Percentiles rank a stretch among this genome's conserved stretches.
phyloP scores from a whole-genome alignment of 352 stramenopile genomes.

The Pythium folliculosum region DNA sequence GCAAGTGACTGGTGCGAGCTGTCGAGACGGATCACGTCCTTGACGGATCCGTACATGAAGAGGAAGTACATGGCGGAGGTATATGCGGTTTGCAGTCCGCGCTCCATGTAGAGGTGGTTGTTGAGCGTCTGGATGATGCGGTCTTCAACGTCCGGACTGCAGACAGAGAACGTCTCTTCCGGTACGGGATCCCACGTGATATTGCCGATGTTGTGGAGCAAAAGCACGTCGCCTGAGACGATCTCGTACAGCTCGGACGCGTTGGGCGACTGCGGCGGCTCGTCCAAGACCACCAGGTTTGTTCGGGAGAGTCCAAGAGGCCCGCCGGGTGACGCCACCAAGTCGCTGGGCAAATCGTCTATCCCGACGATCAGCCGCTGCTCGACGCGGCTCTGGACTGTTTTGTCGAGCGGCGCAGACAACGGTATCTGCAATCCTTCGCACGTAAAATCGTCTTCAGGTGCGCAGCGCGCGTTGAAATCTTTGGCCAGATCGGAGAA shows the following conservation, averaged over 20 bases:
- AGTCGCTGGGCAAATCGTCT: not conserved
- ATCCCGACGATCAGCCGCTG: slow-evolving; percentile 8
- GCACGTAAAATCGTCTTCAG: not conserved
- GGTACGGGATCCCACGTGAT: not conserved
- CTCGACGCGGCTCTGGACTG: not conserved
- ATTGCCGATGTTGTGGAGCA: slow-evolving; percentile 8
- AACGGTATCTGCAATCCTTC: not conserved
- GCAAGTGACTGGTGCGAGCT: slow-evolving; percentile 1
- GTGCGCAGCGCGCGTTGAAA: slow-evolving; percentile 20
- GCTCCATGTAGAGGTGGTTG: slow-evolving; percentile 25
- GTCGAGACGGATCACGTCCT: slow-evolving; percentile 1
- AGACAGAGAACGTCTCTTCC: not conserved
- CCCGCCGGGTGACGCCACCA: not conserved
- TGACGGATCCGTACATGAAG: slow-evolving; percentile 4
- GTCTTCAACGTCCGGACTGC: not conserved
- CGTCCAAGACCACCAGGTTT: not conserved
- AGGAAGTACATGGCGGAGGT: slow-evolving; percentile 11
- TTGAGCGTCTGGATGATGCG: slow-evolving; percentile 2
- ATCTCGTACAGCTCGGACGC: not conserved
- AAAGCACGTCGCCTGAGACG: slow-evolving; percentile 3
- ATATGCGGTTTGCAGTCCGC: slow-evolving; percentile 8
- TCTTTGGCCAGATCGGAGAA: slow-evolving; percentile 12
- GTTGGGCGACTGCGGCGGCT: not conserved
- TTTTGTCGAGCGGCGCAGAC: not conserved
- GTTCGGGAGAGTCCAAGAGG: not conserved